Conservation (phyloP, 139 green algal genomes). For the Ostreobium quekettii region DNA sequence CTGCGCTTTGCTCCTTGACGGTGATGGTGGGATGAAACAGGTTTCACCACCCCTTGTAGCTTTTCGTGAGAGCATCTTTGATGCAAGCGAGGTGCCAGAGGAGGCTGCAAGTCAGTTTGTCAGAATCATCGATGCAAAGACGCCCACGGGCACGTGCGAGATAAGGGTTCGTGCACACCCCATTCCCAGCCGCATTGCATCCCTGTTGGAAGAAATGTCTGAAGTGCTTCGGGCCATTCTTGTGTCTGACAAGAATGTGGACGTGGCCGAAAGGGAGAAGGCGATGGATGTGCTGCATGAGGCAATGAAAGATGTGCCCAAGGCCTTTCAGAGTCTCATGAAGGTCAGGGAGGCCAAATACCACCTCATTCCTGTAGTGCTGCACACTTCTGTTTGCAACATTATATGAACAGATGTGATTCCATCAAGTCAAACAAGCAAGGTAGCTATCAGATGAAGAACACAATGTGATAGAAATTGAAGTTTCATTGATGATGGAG, state of each 20-base stretch:
- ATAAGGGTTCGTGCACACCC: conserved; percentile 61
- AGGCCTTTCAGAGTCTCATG: neutral
- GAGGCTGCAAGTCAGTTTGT: neutral
- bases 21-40: too few species aligned
- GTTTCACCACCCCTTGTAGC: conserved; percentile 89
- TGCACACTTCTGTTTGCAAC: too few species aligned
- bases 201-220: conserved; percentile 45
- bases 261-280: neutral
- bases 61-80: conserved; percentile 76
- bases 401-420: too few species aligned
- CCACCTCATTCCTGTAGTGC: too few species aligned
- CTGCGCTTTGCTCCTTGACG: too few species aligned
- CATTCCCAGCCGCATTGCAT: conserved; percentile 44
- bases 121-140: conserved; percentile 61
- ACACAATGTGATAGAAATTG: too few species aligned
- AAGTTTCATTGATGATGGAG: too few species aligned
- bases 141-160: conserved; percentile 51
- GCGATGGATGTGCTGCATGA: neutral
- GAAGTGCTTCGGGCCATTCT: conserved; percentile 34
- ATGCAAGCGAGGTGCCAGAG: conserved; percentile 36
- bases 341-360: too few species aligned
- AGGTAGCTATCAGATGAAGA: too few species aligned
- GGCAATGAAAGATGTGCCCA: neutral
- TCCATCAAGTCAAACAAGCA: too few species aligned
- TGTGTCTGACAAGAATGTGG: neutral